phyloP scores from a whole-genome alignment of 495 filamentous ascomycete genomes.

The Astrothelium macrocarpum region DNA sequence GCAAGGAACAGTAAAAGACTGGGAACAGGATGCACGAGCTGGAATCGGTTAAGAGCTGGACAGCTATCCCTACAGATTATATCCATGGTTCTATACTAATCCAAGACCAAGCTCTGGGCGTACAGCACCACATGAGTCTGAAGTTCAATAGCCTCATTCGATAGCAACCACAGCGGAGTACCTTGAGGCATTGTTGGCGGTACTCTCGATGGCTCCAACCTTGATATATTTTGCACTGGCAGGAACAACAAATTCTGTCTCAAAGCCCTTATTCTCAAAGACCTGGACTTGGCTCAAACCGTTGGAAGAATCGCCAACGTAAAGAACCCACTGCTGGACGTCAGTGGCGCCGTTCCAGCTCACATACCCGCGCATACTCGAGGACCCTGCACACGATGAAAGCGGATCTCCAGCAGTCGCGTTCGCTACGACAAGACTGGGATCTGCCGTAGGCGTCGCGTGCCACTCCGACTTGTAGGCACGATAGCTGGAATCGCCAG shows the following conservation, averaged over 20 bases:
- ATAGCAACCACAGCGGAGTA: neutral
- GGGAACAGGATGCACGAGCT: neutral
- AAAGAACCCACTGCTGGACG: conserved; percentile 3
- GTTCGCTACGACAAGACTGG: conserved; percentile 2
- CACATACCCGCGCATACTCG: conserved; percentile 3
- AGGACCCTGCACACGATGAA: neutral
- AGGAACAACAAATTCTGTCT: conserved; percentile 1
- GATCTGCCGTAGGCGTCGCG: conserved; percentile 12
- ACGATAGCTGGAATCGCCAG: conserved; percentile 10
- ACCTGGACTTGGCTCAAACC: neutral
- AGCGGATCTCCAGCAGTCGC: neutral
- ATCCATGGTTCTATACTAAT: neutral
- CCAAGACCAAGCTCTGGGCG: neutral
- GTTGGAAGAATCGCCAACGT: neutral
- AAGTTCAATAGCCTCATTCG: neutral
- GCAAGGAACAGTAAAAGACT: neutral
- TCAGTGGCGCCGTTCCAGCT: conserved; percentile 12
- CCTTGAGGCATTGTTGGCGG: neutral
- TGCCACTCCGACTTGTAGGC: conserved; percentile 15
- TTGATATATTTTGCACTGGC: neutral
- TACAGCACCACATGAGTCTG: neutral
- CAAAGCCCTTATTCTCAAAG: conserved; percentile 2
- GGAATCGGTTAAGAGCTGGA: neutral
- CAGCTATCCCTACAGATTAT: neutral
- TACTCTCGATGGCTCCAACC: neutral